phyloP scores from a whole-genome alignment of 176 grass and related monocot genomes.

The Zea luxurians region DNA sequence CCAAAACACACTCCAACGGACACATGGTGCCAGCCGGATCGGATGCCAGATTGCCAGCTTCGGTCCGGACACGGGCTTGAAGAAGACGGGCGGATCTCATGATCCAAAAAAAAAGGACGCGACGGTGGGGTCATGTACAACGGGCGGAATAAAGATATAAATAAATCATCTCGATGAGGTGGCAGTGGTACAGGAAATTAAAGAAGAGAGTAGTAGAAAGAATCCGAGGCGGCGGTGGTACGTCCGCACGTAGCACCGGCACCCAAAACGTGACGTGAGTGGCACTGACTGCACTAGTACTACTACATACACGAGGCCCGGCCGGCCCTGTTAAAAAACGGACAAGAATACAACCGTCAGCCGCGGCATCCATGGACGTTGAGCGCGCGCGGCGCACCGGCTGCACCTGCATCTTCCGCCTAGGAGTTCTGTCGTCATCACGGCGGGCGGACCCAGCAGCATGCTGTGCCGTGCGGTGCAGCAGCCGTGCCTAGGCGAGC shows the following conservation, averaged over 20 bases:
- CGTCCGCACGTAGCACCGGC: background rate
- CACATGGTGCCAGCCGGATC: constrained; percentile 3
- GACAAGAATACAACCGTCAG: background rate
- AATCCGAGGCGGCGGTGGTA: constrained; percentile 38
- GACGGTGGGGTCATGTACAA: background rate
- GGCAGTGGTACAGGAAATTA: background rate
- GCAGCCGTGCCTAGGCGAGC: constrained; percentile 31
- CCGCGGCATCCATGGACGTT: no score
- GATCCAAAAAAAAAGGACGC: no score
- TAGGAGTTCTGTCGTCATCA: background rate
- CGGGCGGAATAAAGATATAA: constrained; percentile 46
- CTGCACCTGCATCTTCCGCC: background rate
- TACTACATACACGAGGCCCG: background rate
- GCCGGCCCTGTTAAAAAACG: background rate
- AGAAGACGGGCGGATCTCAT: background rate
- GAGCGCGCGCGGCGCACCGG: constrained; percentile 18
- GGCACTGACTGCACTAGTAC: background rate
- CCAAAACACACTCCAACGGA: background rate
- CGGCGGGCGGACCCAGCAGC: no score
- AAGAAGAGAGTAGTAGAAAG: constrained; percentile 1
- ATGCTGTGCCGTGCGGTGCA: background rate
- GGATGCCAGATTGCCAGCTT: background rate
- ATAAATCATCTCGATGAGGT: constrained; percentile 31
- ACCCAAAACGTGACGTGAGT: constrained; percentile 10
- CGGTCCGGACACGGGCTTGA: background rate